Percentiles rank a stretch among this genome's conserved stretches.
Conservation (phyloP, 179 eudicot species). For the Beta macrorhiza region DNA sequence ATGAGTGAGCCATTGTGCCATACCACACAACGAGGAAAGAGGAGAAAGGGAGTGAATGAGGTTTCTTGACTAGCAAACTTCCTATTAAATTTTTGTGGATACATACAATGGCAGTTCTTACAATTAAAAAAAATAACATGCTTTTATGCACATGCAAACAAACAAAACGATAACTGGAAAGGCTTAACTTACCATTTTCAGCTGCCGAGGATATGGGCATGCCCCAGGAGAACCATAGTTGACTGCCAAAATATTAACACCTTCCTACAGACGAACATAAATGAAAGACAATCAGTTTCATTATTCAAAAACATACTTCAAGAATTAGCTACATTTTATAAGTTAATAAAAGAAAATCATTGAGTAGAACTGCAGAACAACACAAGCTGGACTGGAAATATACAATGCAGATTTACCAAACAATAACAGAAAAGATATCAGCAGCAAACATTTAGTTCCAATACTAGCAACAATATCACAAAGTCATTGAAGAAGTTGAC, state of each 20-base stretch:
- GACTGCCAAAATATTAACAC: slow-evolving; percentile 75
- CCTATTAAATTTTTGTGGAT: background rate
- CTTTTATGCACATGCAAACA: background rate
- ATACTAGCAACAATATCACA: background rate
- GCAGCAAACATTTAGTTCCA: background rate
- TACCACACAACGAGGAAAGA: background rate
- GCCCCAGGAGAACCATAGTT: slow-evolving; percentile 93
- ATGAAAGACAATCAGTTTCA: background rate
- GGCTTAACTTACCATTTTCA: slow-evolving; percentile 60
- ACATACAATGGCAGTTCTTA: background rate
- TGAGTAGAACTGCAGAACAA: background rate
- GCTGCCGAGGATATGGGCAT: slow-evolving; percentile 78
- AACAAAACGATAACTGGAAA: background rate
- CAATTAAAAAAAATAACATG: background rate
- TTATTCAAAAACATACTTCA: background rate
- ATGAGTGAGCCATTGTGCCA: background rate
- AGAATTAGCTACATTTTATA: background rate
- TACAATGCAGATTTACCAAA: background rate
- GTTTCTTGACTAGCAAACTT: background rate
- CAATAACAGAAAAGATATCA: background rate
- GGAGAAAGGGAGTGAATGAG: background rate
- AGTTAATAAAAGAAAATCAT: background rate
- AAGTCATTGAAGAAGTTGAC: background rate
- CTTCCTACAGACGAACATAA: slow-evolving; percentile 47
- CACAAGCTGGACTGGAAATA: background rate